phyloP scores from a whole-genome alignment of 129 eudicot species.

The Logfia minima region DNA sequence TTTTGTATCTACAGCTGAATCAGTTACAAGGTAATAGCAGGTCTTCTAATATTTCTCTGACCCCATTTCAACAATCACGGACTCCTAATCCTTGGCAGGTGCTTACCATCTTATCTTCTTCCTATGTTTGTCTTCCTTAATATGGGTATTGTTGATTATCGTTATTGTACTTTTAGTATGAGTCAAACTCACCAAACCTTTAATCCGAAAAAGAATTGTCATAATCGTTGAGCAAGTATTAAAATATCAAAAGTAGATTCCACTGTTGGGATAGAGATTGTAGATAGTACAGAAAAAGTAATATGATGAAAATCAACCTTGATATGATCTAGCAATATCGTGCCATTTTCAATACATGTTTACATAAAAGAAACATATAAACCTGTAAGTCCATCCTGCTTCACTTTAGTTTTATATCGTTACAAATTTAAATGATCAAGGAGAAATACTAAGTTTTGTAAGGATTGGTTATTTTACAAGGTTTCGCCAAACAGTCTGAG shows the following conservation, averaged over 20 bases:
- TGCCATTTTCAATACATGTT: not conserved
- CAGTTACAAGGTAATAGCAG: slow-evolving; percentile 49
- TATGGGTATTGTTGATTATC: not conserved
- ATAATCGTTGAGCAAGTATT: not conserved
- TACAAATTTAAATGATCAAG: too few species aligned
- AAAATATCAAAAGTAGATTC: not conserved
- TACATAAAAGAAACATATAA: not conserved
- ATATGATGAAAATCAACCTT: not conserved
- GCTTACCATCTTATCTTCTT: slow-evolving; percentile 3
- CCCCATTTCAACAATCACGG: slow-evolving; percentile 55
- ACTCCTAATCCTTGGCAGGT: slow-evolving; percentile 65
- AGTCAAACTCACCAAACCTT: not conserved
- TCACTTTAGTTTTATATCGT: not conserved
- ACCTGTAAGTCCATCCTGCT: not conserved
- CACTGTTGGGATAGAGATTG: not conserved
- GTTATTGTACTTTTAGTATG: not conserved
- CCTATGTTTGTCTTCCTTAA: not conserved
- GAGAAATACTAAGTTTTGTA: too few species aligned
- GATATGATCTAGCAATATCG: not conserved
- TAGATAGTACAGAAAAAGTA: not conserved
- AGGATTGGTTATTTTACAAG: not conserved
- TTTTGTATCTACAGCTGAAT: slow-evolving; percentile 38
- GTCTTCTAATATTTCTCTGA: slow-evolving; percentile 33
- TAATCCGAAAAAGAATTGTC: not conserved
- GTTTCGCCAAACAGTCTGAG: not conserved